Base-by-base conservation (phyloP, 306 rosid genomes). In the Quercus bicolor region DNA sequence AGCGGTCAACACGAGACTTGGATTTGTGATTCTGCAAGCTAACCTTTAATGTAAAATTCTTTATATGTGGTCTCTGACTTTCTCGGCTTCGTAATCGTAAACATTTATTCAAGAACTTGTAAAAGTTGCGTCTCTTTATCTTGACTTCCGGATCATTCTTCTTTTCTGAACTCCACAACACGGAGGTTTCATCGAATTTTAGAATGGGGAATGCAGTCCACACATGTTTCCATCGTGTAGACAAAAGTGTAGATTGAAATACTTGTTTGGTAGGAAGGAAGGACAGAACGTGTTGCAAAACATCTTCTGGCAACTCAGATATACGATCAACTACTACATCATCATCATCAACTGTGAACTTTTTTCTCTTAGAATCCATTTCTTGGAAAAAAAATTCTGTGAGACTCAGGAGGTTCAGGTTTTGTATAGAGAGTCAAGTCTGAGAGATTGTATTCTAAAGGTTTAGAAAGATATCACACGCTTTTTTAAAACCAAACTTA, bases 211-310 rank as follows among this genome's bases (percentile, higher is more conserved):
- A 86, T 2, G 81, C 72, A 28, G 16, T 14, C 83, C 83, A 77
- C 29, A 78, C 70, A 3, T 80, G 78, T 10, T 33, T 68, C 86
- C 86, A 83, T 1, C 26, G 33, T 74, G 77, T 77, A 45, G 86
- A 83, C 64, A 86, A 83, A 70, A 86, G 61, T 74, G 78, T 70
- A 20, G 86, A 79, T 79, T 78, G 79, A 51, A 33, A 74, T 37
- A 77, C 85, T 62, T 80, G 80, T 52, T 74, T 73, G n/a, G 56
- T 51, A 4, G 87, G 83, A 13, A 83, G 34, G 71, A 73, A 77
- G 6, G 86, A 80, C 8, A 77, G 24, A 64, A 86, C 80, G 64
- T 70, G 78, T 72, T 83, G 81, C 70, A 80, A 83, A 65, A 83
- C 65, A 3, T 10, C 20, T 65, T 68, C 79, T 5, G 89, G 86